phyloP scores from a whole-genome alignment of 768 basidiomycete species.

The Boletus rubroflammeus region DNA sequence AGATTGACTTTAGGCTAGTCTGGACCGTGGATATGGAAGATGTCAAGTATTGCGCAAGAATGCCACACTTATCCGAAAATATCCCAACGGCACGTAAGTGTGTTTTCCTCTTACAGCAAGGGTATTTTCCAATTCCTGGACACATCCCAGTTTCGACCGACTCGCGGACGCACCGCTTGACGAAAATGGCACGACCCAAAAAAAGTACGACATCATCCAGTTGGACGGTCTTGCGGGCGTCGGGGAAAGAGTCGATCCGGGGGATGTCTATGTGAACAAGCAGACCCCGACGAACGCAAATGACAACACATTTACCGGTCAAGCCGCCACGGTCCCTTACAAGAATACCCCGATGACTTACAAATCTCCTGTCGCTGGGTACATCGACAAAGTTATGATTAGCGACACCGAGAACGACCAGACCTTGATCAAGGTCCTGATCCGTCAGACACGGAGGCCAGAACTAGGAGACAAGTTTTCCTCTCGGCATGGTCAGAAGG shows the following conservation, averaged over 20 bases:
- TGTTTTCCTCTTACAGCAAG: conserved; percentile 10
- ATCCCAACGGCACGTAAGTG: conserved; percentile 94
- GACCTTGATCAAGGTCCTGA: conserved; percentile 93
- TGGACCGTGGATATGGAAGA: conserved; percentile 95
- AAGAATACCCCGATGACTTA: conserved; percentile 91
- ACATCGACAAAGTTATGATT: conserved; percentile 97
- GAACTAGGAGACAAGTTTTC: conserved; percentile 99
- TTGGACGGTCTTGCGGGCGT: conserved; percentile 92
- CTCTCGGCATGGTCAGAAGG: conserved; percentile 96
- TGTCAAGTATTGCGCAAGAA: conserved; percentile 98
- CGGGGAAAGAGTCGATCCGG: conserved; percentile 89
- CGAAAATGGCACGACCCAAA: conserved; percentile 72
- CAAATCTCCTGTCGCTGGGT: conserved; percentile 89
- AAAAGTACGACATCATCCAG: conserved; percentile 90
- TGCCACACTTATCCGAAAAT: conserved; percentile 88
- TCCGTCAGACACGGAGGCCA: conserved; percentile 93
- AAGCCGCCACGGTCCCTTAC: conserved; percentile 80
- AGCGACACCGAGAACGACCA: conserved; percentile 97
- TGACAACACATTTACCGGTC: conserved; percentile 83
- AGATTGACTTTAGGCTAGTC: conserved; percentile 60
- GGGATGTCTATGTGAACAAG: conserved; percentile 95
- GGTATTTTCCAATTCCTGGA: conserved; percentile 6
- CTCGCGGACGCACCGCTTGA: conserved; percentile 88
- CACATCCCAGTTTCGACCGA: conserved; percentile 71
- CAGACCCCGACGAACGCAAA: conserved; percentile 94